Evolutionary conservation across 345 rosid genomes (phyloP).

Genomic region (Physaria fendleri): DNA sequence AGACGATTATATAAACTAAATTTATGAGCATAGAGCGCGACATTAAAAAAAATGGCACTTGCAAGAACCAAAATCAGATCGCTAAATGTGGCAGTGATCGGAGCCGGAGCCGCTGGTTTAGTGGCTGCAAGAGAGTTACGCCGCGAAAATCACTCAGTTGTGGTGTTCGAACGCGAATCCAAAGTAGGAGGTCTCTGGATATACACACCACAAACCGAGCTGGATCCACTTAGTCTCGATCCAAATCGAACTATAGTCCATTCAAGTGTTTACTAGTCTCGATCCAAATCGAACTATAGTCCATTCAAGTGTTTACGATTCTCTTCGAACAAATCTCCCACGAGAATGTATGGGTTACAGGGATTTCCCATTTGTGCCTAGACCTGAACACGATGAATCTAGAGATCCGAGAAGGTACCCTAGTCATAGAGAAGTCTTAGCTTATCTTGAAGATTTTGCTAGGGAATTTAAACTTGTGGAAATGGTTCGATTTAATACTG

Average conservation of each 20-base stretch:
- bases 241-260: too few species aligned
- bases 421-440: slow-evolving; percentile 60
- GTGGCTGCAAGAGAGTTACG: slow-evolving; percentile 66
- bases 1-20: background rate
- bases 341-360: slow-evolving; percentile 78
- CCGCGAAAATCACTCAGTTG: slow-evolving; percentile 60
- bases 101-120: slow-evolving; percentile 86
- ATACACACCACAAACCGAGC: slow-evolving; percentile 48
- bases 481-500: slow-evolving; percentile 56
- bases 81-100: slow-evolving; percentile 72
- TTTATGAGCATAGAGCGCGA: background rate
- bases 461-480: slow-evolving; percentile 54
- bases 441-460: slow-evolving; percentile 56
- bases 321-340: slow-evolving; percentile 85
- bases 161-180: slow-evolving; percentile 52
- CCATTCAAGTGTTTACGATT: slow-evolving; percentile 65
- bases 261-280: slow-evolving; percentile 69
- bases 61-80: background rate
- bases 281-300: slow-evolving; percentile 49
- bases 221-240: slow-evolving; percentile 64
- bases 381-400: slow-evolving; percentile 10
- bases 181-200: slow-evolving; percentile 82
- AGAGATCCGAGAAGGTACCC: slow-evolving; percentile 74
- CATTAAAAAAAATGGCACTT: slow-evolving; percentile 14
- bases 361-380: slow-evolving; percentile 61